Evolutionary conservation across 176 grass and related monocot genomes (phyloP).

Genomic region (Oryza rufipogon): DNA sequence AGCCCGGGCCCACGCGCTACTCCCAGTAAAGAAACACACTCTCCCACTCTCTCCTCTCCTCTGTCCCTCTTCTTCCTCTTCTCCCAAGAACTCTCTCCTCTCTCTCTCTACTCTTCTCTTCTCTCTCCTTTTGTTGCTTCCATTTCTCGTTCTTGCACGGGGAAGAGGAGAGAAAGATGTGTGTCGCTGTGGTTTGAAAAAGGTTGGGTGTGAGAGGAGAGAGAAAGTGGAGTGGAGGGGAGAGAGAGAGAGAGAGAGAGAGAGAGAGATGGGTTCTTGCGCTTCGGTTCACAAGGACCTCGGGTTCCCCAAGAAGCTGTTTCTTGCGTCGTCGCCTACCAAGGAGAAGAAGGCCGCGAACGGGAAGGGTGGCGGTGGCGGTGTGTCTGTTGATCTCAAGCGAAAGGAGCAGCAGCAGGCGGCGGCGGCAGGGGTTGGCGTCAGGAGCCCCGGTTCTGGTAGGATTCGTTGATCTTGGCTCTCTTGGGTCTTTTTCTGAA

Average conservation of each 20-base stretch:
- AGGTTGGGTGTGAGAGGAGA: not conserved
- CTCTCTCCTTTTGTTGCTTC: conserved; percentile 22
- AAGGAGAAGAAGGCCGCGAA: conserved; percentile 52
- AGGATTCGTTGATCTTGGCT: conserved; percentile 37
- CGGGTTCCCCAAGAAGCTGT: conserved; percentile 52
- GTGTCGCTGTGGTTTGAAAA: conserved; percentile 23
- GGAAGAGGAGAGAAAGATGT: not conserved
- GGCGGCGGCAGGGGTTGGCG: conserved; percentile 3
- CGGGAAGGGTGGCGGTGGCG: conserved; percentile 49
- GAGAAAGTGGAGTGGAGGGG: not conserved
- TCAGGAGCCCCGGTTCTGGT: conserved; percentile 65
- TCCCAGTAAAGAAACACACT: conserved; percentile 44
- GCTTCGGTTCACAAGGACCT: conserved; percentile 68
- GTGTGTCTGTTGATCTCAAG: conserved; percentile 46
- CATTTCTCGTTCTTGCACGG: conserved; percentile 5
- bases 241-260: not conserved
- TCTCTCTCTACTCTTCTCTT: not conserved
- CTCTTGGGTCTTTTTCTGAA: conserved; percentile 8
- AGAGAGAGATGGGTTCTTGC: conserved; percentile 74
- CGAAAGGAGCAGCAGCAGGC: conserved; percentile 39
- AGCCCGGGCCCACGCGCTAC: conserved; percentile 32
- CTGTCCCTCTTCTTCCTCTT: not conserved
- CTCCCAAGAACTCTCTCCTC: conserved; percentile 28
- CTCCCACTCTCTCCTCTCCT: not conserved
- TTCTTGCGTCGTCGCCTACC: conserved; percentile 54